Percentiles rank a stretch among this genome's conserved stretches.
phyloP scores from a whole-genome alignment of 2,329 filamentous ascomycete genomes.

The Diaporthe citri region DNA sequence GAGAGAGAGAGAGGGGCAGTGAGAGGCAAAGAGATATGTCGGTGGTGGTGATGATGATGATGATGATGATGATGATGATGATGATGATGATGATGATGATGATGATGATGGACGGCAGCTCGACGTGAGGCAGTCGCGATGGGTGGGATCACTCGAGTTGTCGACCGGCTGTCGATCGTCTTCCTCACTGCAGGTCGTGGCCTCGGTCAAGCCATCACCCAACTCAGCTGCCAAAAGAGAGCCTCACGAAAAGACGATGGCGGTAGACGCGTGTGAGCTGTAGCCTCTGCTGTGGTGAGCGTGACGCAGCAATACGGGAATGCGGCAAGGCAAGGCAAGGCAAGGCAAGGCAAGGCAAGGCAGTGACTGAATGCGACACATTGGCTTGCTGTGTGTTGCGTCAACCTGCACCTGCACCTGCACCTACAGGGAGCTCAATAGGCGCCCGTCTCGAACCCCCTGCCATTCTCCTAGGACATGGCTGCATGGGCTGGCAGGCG shows the following conservation, averaged over 20 bases:
- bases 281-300: not conserved
- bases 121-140: not conserved
- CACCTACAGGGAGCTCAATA: slow-evolving; percentile 25
- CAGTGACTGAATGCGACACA: not conserved
- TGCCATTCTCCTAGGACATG: not conserved
- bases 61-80: too few relatives aligned
- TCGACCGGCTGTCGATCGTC: not conserved
- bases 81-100: not conserved
- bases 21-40: not conserved
- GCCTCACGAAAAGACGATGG: not conserved
- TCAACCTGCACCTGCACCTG: slow-evolving; percentile 8
- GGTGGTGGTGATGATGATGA: not conserved
- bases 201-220: slow-evolving; percentile 4
- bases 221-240: not conserved
- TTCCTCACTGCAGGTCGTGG: not conserved
- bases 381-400: slow-evolving; percentile 6
- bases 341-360: not conserved
- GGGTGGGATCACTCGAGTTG: not conserved
- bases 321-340: not conserved
- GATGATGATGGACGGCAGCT: not conserved
- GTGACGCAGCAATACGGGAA: not conserved
- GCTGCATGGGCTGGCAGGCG: slow-evolving; percentile 3
- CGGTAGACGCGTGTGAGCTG: not conserved
- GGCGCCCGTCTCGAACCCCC: slow-evolving; percentile 13
- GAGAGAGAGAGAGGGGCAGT: not conserved